These are phyloP conservation scores for Carallia pectinifolia DNA, from an alignment of 345 rosid species.

Conservation along the genomic window DNA sequence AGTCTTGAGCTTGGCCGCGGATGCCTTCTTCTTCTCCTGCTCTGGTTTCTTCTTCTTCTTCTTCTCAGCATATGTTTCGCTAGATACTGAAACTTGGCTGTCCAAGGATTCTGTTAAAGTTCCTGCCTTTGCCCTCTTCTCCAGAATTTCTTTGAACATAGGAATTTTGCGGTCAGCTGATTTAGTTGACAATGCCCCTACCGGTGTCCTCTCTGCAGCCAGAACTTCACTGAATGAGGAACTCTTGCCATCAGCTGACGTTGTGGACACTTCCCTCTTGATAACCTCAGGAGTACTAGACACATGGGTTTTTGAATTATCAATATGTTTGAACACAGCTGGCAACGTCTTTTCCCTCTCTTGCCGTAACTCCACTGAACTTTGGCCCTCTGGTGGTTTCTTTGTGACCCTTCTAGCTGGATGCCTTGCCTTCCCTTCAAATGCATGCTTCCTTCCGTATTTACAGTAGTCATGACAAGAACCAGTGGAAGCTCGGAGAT, in stretches of 20 bases:
- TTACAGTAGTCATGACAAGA: constrained; percentile 91
- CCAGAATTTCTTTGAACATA: constrained; percentile 4
- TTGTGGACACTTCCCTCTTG: constrained; percentile 26
- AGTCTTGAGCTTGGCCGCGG: constrained; percentile 6
- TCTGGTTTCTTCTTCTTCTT: neutral
- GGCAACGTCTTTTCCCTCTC: constrained; percentile 31
- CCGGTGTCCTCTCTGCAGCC: neutral
- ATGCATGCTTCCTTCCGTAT: constrained; percentile 54
- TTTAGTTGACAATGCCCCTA: neutral
- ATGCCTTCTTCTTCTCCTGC: constrained; percentile 7
- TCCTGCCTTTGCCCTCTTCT: constrained; percentile 4
- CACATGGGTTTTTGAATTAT: constrained; percentile 10
- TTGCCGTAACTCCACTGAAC: constrained; percentile 25
- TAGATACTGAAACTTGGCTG: constrained; percentile 2
- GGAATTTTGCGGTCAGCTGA: constrained; percentile 18
- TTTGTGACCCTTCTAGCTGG: constrained; percentile 40
- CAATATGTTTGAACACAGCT: constrained; percentile 26
- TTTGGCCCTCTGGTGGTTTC: constrained; percentile 36
- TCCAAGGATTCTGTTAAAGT: constrained; percentile 14
- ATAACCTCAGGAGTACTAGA: constrained; percentile 25
- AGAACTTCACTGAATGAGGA: constrained; percentile 1
- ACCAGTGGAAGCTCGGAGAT: constrained; percentile 69
- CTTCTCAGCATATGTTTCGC: constrained; percentile 1
- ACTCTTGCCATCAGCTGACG: constrained; percentile 4
- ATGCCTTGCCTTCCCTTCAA: constrained; percentile 42